Evolutionary conservation across 345 rosid species (phyloP).

Genomic region (Lepidium didymum): DNA sequence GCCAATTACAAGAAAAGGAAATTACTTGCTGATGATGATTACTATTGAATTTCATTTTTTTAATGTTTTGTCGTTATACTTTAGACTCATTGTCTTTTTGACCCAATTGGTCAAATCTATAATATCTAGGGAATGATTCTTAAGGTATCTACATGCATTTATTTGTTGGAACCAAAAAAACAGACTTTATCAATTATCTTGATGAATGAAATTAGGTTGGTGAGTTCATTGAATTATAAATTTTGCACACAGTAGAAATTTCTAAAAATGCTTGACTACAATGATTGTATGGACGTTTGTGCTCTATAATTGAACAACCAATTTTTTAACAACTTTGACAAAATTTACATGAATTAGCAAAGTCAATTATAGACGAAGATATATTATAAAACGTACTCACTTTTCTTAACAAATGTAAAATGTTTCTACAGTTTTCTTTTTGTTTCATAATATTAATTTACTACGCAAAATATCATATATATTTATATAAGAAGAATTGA

Average conservation of each 20-base stretch:
- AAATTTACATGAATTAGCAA: neutral
- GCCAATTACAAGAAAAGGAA: constrained; percentile 54
- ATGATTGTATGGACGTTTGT: neutral
- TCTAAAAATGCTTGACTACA: neutral
- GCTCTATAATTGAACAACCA: neutral
- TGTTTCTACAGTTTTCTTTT: too few relatives aligned
- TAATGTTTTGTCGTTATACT: neutral
- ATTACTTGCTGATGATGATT: constrained; percentile 16
- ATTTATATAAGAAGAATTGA: neutral
- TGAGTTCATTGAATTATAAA: neutral
- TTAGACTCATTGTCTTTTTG: neutral
- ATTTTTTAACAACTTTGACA: neutral
- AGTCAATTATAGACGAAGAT: neutral
- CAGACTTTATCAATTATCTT: neutral
- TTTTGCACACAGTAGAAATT: neutral
- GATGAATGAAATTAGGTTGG: neutral
- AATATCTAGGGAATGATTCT: neutral
- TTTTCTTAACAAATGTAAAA: too few relatives aligned
- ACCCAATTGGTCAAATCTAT: constrained; percentile 9
- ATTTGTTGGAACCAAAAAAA: neutral
- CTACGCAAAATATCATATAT: neutral
- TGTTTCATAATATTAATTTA: too few relatives aligned
- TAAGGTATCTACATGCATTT: neutral
- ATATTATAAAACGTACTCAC: neutral
- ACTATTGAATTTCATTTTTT: neutral